Evolutionary conservation across 2,329 filamentous ascomycete species (phyloP).

Genomic region (Trichophyton mentagrophytes): DNA sequence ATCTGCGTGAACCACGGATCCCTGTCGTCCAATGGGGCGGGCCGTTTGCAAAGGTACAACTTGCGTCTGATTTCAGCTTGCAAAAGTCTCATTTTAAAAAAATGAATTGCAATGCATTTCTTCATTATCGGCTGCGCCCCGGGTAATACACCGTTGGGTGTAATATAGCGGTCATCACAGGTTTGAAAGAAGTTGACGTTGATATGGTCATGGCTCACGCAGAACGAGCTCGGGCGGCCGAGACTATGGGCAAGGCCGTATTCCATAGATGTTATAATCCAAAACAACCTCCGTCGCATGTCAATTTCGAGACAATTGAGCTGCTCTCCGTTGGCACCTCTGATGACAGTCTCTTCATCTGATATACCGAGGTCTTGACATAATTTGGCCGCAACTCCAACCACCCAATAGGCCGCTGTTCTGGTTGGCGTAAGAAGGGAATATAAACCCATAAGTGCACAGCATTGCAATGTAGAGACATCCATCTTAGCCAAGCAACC

Average conservation of each 20-base stretch:
- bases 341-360: conserved; percentile 74
- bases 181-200: conserved; percentile 76
- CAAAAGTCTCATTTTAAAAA: conserved; percentile 77
- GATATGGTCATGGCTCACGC: conserved; percentile 66
- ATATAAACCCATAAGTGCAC: conserved; percentile 77
- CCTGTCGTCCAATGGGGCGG: conserved; percentile 61
- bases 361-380: conserved; percentile 79
- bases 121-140: conserved; percentile 60
- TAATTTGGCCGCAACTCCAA: conserved; percentile 75
- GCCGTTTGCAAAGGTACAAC: conserved; percentile 71
- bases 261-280: conserved; percentile 82
- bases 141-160: conserved; percentile 56
- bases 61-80: conserved; percentile 79
- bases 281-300: conserved; percentile 76
- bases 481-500: conserved; percentile 78
- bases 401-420: conserved; percentile 84
- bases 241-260: conserved; percentile 76
- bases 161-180: conserved; percentile 74
- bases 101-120: conserved; percentile 83
- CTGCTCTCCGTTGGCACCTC: conserved; percentile 45
- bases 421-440: conserved; percentile 83
- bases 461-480: conserved; percentile 76
- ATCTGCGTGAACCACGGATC: conserved; percentile 82
- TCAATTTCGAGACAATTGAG: conserved; percentile 67
- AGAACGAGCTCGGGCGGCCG: conserved; percentile 75